Conservation (phyloP, 805 yeast species). For the Wickerhamomyces subpelliculosus region DNA sequence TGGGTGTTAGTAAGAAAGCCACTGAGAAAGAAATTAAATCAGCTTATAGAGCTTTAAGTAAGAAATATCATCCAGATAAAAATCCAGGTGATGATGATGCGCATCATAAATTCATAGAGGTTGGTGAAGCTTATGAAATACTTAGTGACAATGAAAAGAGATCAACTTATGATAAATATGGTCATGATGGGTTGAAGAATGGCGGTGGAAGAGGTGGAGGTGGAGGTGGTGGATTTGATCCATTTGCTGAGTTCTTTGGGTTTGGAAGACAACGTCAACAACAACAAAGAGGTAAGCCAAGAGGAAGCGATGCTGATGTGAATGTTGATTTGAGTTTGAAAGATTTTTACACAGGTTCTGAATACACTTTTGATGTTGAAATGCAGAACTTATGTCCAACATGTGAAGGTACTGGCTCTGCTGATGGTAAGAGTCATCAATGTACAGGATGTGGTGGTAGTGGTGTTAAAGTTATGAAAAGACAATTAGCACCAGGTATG, state of each 20-base stretch:
- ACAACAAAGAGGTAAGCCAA: slow-evolving; percentile 32
- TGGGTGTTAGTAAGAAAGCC: slow-evolving; percentile 67
- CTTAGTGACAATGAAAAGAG: slow-evolving; percentile 67
- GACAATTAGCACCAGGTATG: slow-evolving; percentile 88
- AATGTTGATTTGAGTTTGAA: slow-evolving; percentile 48
- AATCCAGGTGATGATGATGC: slow-evolving; percentile 80
- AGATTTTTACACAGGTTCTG: slow-evolving; percentile 68
- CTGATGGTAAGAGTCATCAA: slow-evolving; percentile 60
- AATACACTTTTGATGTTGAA: slow-evolving; percentile 50
- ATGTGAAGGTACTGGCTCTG: slow-evolving; percentile 83
- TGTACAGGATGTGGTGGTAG: slow-evolving; percentile 72
- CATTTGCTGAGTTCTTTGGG: slow-evolving; percentile 60
- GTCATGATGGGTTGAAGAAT: slow-evolving; percentile 64
- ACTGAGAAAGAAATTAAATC: slow-evolving; percentile 75
- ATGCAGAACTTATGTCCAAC: slow-evolving; percentile 70
- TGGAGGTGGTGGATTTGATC: slow-evolving; percentile 43
- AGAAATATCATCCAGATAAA: slow-evolving; percentile 92
- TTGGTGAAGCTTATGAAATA: slow-evolving; percentile 91
- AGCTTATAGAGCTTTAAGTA: slow-evolving; percentile 76
- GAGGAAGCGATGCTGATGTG: slow-evolving; percentile 59
- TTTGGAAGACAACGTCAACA: slow-evolving; percentile 25
- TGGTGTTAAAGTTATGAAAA: slow-evolving; percentile 58
- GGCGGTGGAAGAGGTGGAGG: slow-evolving; percentile 44
- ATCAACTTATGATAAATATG: slow-evolving; percentile 63
- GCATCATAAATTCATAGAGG: slow-evolving; percentile 77